A percentile compares a stretch with the other conserved stretches of the same genome.
phyloP scores from a whole-genome alignment of 2,329 filamentous ascomycete species.

The Sporothrix phasma region DNA sequence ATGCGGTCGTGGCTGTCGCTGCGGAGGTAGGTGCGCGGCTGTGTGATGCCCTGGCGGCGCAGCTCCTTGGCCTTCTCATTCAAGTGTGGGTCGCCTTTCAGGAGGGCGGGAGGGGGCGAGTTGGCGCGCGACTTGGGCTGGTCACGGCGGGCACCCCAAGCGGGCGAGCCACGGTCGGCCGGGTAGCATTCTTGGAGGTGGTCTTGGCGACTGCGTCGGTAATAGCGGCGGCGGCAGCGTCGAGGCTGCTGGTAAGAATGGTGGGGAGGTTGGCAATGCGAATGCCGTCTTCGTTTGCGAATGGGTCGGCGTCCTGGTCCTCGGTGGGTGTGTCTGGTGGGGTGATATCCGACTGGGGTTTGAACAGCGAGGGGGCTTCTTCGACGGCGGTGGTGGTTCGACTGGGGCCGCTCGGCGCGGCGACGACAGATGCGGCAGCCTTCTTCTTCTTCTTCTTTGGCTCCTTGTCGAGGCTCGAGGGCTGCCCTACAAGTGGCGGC shows the following conservation, averaged over 20 bases:
- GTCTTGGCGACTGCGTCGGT: slow-evolving; percentile 27
- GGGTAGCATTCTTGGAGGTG: slow-evolving; percentile 31
- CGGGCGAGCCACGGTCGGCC: slow-evolving; percentile 63
- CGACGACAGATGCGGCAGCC: slow-evolving; percentile 9
- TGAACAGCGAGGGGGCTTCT: slow-evolving; percentile 44
- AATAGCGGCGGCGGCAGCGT: not conserved
- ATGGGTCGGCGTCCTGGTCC: slow-evolving; percentile 39
- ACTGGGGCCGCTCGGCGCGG: not conserved
- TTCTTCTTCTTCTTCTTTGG: slow-evolving; percentile 20
- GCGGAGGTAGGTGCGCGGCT: slow-evolving; percentile 40
- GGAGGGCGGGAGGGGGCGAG: slow-evolving; percentile 64
- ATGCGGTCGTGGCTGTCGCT: slow-evolving; percentile 58
- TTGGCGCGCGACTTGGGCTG: slow-evolving; percentile 70
- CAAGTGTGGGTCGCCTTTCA: slow-evolving; percentile 52
- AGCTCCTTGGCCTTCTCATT: slow-evolving; percentile 47
- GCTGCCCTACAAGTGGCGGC: slow-evolving; percentile 27
- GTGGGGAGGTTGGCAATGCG: slow-evolving; percentile 43
- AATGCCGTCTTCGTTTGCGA: slow-evolving; percentile 48
- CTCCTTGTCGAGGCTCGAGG: slow-evolving; percentile 16
- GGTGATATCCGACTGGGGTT: slow-evolving; percentile 37
- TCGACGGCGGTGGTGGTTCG: slow-evolving; percentile 21
- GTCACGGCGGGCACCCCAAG: slow-evolving; percentile 65
- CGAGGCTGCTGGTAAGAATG: slow-evolving; percentile 20
- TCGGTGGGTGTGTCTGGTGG: slow-evolving; percentile 47
- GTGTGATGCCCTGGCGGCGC: slow-evolving; percentile 46